phyloP scores from a whole-genome alignment of 2,329 filamentous ascomycete genomes.

The Dendryphion nanum region DNA sequence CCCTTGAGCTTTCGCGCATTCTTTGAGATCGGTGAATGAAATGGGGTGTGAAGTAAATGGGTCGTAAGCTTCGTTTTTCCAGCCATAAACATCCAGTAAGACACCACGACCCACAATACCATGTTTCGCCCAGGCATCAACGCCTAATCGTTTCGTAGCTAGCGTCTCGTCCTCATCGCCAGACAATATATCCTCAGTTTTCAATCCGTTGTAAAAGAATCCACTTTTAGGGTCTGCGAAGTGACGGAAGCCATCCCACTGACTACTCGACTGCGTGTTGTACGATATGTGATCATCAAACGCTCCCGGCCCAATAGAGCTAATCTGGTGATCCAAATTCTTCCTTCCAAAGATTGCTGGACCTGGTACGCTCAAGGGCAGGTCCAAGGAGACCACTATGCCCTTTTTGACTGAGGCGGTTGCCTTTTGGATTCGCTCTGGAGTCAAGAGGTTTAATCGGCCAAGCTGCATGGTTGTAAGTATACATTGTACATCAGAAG shows the following conservation, averaged over 20 bases:
- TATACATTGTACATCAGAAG: neutral
- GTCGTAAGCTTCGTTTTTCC: constrained; percentile 18
- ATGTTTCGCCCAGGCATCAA: constrained; percentile 48
- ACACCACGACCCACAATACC: constrained; percentile 59
- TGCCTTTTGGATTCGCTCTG: constrained; percentile 52
- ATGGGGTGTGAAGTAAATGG: constrained; percentile 20
- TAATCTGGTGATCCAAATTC: constrained; percentile 44
- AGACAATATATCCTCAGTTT: constrained; percentile 22
- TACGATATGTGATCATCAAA: neutral
- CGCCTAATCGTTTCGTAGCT: constrained; percentile 20
- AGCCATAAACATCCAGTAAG: constrained; percentile 51
- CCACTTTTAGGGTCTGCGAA: constrained; percentile 26
- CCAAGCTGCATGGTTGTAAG: constrained; percentile 47
- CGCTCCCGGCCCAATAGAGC: neutral
- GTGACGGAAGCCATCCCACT: constrained; percentile 39
- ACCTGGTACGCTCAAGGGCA: constrained; percentile 55
- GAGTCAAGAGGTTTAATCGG: constrained; percentile 60
- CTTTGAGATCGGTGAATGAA: constrained; percentile 15
- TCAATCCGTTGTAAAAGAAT: constrained; percentile 32
- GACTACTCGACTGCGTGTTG: constrained; percentile 25
- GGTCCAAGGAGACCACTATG: constrained; percentile 56
- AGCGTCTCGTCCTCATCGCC: constrained; percentile 14
- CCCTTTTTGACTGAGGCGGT: constrained; percentile 55
- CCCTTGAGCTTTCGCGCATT: constrained; percentile 15
- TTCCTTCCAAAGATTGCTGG: constrained; percentile 57